Conservation (phyloP, 192 early-diverging fungal species). For the Backusella mclennaniae region DNA sequence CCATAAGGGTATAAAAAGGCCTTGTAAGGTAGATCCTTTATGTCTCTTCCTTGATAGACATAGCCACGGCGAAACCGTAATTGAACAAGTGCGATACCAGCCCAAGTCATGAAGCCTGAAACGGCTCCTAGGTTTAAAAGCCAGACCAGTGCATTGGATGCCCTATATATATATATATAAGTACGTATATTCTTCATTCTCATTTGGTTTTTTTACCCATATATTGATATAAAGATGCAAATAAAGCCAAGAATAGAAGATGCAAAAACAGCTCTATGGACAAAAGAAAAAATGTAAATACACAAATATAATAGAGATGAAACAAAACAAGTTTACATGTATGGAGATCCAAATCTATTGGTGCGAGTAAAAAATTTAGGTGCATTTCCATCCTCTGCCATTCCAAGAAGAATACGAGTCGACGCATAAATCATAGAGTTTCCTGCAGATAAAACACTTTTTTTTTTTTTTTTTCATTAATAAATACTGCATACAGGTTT, state of each 20-base stretch:
- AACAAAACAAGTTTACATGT: constrained; percentile 14
- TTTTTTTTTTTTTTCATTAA: too few relatives aligned
- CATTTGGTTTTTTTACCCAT: constrained; percentile 1
- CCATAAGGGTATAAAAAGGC: constrained; percentile 66
- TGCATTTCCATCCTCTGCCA: constrained; percentile 72
- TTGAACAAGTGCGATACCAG: constrained; percentile 73
- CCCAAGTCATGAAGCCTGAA: constrained; percentile 75
- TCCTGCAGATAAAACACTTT: constrained; percentile 58
- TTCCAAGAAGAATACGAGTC: constrained; percentile 69
- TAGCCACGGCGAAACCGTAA: constrained; percentile 78
- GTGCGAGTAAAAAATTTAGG: constrained; percentile 56
- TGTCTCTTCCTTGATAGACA: constrained; percentile 58
- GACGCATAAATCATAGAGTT: constrained; percentile 82
- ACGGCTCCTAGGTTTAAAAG: constrained; percentile 61
- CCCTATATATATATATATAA: constrained; percentile 1
- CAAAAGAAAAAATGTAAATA: neutral
- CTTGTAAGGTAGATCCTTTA: constrained; percentile 62
- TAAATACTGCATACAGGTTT: neutral
- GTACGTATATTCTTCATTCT: neutral
- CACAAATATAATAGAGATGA: neutral
- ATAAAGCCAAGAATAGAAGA: constrained; percentile 54
- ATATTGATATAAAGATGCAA: constrained; percentile 50
- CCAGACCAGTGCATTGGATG: constrained; percentile 49
- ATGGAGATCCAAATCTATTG: constrained; percentile 57
- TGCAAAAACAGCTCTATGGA: constrained; percentile 38